Evolutionary conservation across 495 filamentous ascomycete genomes (phyloP).

Genomic region (Trypethelium eluteriae): DNA sequence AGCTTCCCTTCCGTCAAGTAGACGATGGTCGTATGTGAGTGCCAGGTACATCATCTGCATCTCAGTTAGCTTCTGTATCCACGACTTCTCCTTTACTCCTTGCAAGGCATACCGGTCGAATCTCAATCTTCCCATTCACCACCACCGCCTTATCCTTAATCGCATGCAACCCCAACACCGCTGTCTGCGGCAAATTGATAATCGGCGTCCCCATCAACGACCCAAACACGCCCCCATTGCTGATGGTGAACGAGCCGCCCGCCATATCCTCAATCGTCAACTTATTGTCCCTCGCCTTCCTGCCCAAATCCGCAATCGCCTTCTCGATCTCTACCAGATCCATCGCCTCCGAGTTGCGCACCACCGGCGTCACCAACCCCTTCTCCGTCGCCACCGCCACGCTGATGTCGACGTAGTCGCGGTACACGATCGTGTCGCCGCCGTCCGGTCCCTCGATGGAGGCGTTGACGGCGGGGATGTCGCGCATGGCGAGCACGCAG

Average conservation of each 20-base stretch:
- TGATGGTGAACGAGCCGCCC: conserved; percentile 96
- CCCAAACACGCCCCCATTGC: conserved; percentile 75
- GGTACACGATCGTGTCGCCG: conserved; percentile 95
- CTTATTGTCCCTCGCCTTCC: conserved; percentile 96
- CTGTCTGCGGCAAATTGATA: conserved; percentile 94
- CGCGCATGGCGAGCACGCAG: conserved; percentile 85
- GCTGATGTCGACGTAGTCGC: conserved; percentile 96
- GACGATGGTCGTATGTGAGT: conserved; percentile 92
- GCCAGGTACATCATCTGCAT: conserved; percentile 94
- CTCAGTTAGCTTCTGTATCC: conserved; percentile 13
- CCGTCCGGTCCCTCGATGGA: conserved; percentile 93
- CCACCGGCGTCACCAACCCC: conserved; percentile 91
- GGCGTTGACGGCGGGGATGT: conserved; percentile 92
- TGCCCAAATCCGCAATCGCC: conserved; percentile 85
- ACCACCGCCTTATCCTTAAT: conserved; percentile 92
- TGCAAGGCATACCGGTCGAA: conserved; percentile 60
- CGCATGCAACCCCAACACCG: conserved; percentile 92
- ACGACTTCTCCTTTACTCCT: not conserved
- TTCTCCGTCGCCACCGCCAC: conserved; percentile 97
- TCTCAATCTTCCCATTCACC: conserved; percentile 85
- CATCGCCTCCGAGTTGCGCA: conserved; percentile 83
- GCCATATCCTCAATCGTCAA: conserved; percentile 99
- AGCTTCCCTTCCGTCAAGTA: conserved; percentile 90
- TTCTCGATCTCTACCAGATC: conserved; percentile 86
- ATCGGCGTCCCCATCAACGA: conserved; percentile 97